Evolutionary conservation across 129 eudicot species (phyloP).

Genomic region (Centrapalus pauciflorus): DNA sequence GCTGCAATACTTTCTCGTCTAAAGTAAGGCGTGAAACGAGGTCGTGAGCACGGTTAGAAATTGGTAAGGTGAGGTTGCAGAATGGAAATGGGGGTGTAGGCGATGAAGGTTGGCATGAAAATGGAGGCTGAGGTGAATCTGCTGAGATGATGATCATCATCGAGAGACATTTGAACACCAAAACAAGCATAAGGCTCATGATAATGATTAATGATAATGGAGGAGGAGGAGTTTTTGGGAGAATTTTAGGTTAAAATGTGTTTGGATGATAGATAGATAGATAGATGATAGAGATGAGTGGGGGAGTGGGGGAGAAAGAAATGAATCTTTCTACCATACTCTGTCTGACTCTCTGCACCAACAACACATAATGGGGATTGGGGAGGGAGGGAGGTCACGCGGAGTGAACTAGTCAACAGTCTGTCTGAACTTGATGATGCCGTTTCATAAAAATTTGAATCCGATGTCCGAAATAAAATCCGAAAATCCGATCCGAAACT

Average conservation of each 20-base stretch:
- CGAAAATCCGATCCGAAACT: too few relatives aligned
- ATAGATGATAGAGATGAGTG: background rate
- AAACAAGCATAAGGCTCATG: background rate
- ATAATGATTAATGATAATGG: too few relatives aligned
- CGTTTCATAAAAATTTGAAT: too few relatives aligned
- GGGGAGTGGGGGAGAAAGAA: background rate
- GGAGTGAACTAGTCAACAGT: too few relatives aligned
- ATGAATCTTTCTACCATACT: background rate
- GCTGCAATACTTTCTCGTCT: conserved; percentile 69
- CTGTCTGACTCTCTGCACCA: too few relatives aligned
- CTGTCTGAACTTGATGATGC: too few relatives aligned
- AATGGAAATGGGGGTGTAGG: conserved; percentile 38
- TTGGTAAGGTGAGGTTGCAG: conserved; percentile 47
- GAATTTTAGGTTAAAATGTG: background rate
- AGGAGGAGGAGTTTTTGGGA: background rate
- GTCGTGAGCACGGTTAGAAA: conserved; percentile 39
- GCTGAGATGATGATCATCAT: background rate
- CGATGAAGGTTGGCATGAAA: conserved; percentile 36
- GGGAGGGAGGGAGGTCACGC: too few relatives aligned
- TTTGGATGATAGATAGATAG: background rate
- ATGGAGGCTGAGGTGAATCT: conserved; percentile 41
- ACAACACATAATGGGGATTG: too few relatives aligned
- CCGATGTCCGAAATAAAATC: too few relatives aligned
- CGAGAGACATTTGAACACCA: background rate
- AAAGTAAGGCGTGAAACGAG: conserved; percentile 58